These are phyloP conservation scores for Sporisorium exsertum DNA, from an alignment of 1,284 basidiomycete species.

Conservation along the genomic window DNA sequence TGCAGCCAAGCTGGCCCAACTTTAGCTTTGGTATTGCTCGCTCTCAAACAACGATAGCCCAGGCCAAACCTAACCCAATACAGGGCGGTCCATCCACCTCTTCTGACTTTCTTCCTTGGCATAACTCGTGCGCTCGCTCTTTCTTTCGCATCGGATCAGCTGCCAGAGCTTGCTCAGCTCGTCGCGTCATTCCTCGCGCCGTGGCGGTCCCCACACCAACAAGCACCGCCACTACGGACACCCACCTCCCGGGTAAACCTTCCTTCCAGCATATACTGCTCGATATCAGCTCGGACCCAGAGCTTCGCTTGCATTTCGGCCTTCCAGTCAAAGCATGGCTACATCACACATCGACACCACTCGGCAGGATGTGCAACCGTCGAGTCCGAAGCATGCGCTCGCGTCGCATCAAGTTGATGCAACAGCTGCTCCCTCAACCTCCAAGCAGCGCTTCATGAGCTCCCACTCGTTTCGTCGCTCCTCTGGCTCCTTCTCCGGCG, in stretches of 20 bases:
- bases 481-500: slow-evolving; percentile 18
- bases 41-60: background rate
- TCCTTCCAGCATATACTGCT: background rate
- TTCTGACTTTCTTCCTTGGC: background rate
- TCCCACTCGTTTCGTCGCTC: slow-evolving; percentile 32
- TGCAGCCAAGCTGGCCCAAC: background rate
- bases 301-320: slow-evolving; percentile 1
- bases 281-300: background rate
- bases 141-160: background rate
- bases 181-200: background rate
- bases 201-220: background rate
- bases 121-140: background rate
- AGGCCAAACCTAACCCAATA: background rate
- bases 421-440: slow-evolving; percentile 9
- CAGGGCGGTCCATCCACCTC: background rate
- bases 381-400: slow-evolving; percentile 7
- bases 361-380: slow-evolving; percentile 28
- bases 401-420: background rate
- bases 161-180: background rate
- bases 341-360: slow-evolving; percentile 3
- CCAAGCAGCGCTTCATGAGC: slow-evolving; percentile 21
- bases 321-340: slow-evolving; percentile 12
- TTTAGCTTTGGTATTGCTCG: background rate
- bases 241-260: background rate
- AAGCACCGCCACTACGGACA: background rate